Evolutionary conservation across 352 stramenopile genomes (phyloP).

Genomic region (Pythium folliculosum): DNA sequence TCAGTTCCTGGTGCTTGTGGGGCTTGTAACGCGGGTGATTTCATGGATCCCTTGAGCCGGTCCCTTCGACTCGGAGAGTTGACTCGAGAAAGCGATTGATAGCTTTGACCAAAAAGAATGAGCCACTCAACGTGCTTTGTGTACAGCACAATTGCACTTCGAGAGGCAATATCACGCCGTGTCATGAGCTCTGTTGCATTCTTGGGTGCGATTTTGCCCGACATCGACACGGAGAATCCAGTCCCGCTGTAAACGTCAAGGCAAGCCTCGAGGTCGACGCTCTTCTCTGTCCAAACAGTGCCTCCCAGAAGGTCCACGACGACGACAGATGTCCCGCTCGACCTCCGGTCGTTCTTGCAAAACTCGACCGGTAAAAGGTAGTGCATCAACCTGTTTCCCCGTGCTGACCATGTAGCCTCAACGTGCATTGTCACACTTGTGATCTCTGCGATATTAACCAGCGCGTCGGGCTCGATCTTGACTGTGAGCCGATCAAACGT

Average conservation of each 20-base stretch:
- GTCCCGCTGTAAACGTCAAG: conserved; percentile 38
- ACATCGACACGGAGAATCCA: conserved; percentile 45
- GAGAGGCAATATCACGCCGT: conserved; percentile 57
- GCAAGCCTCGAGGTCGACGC: neutral
- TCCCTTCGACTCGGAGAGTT: conserved; percentile 31
- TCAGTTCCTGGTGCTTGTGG: neutral
- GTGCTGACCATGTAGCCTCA: conserved; percentile 48
- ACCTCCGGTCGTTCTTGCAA: neutral
- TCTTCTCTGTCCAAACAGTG: neutral
- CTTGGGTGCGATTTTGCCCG: conserved; percentile 41
- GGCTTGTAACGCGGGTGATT: too few species aligned
- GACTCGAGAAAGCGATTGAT: conserved; percentile 37
- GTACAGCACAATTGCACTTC: conserved; percentile 71
- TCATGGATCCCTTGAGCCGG: neutral
- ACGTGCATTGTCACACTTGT: conserved; percentile 48
- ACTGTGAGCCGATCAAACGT: conserved; percentile 45
- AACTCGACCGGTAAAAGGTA: conserved; percentile 58
- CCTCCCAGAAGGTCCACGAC: conserved; percentile 19
- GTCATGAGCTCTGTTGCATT: conserved; percentile 20
- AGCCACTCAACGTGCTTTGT: conserved; percentile 78
- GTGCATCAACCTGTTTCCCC: conserved; percentile 35
- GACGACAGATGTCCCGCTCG: neutral
- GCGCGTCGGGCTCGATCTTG: conserved; percentile 69
- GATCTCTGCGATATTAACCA: conserved; percentile 66
- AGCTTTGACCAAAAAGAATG: conserved; percentile 56